Percentiles rank a stretch among this genome's conserved stretches.
Conservation (phyloP, 495 filamentous ascomycete genomes). For the Penicillium egyptiacum region DNA sequence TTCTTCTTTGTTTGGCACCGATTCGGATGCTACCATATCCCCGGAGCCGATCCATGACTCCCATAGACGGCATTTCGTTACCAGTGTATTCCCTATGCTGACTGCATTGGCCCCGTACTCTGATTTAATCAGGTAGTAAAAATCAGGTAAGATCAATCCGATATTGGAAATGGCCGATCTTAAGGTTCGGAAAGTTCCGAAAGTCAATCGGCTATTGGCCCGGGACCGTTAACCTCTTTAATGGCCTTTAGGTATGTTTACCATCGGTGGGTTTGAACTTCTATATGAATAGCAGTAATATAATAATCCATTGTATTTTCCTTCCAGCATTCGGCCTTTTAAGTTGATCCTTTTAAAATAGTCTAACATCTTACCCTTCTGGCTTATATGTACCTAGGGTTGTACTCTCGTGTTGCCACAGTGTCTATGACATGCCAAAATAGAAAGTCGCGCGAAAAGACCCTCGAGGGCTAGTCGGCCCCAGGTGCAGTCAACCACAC, state of each 20-base stretch:
- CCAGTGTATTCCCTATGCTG: not conserved
- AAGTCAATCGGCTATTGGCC: not conserved
- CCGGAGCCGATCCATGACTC: not conserved
- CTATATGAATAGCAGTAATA: too few relatives aligned
- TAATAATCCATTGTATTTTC: too few relatives aligned
- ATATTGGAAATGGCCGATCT: too few relatives aligned
- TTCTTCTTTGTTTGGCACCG: not conserved
- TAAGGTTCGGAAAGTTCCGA: constrained; percentile 3
- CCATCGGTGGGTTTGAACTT: not conserved
- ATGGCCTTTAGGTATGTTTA: not conserved
- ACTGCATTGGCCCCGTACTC: not conserved
- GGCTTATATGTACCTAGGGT: too few relatives aligned
- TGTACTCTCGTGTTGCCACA: too few relatives aligned
- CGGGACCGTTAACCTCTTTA: not conserved
- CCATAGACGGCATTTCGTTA: not conserved
- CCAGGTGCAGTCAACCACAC: not conserved
- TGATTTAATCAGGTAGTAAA: not conserved
- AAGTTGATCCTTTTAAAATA: not conserved
- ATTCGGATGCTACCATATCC: not conserved
- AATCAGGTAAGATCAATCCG: not conserved
- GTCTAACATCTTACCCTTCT: too few relatives aligned
- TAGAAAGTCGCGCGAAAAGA: not conserved
- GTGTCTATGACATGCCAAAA: not conserved
- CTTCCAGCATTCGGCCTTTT: not conserved
- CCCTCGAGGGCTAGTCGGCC: too few relatives aligned